These are phyloP conservation scores for Sordariomycetes sp. DNA, from an alignment of 2,329 filamentous ascomycete genomes.

Conservation along the genomic window DNA sequence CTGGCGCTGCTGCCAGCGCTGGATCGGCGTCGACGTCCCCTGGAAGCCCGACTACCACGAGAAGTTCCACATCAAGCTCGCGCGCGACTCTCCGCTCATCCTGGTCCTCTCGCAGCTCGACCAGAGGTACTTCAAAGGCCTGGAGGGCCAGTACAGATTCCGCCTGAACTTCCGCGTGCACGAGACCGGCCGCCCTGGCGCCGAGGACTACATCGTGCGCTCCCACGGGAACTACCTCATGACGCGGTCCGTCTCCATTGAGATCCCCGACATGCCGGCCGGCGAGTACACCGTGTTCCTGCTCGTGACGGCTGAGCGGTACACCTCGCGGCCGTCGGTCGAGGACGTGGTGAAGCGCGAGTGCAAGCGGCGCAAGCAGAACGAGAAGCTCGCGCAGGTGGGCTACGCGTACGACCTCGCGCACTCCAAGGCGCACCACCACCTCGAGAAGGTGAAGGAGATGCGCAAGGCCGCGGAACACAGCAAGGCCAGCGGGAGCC, in stretches of 20 bases:
- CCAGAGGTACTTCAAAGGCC: slow-evolving; percentile 48
- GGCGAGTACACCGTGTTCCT: slow-evolving; percentile 48
- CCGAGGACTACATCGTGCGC: slow-evolving; percentile 49
- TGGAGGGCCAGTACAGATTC: slow-evolving; percentile 47
- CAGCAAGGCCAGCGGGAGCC: slow-evolving; percentile 35
- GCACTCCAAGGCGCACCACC: slow-evolving; percentile 44
- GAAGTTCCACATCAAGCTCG: slow-evolving; percentile 48
- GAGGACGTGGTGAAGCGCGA: slow-evolving; percentile 47
- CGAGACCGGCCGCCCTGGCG: slow-evolving; percentile 26
- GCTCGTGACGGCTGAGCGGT: slow-evolving; percentile 39
- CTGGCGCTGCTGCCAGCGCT: slow-evolving; percentile 48
- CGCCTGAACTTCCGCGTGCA: slow-evolving; percentile 41
- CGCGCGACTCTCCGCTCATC: slow-evolving; percentile 45
- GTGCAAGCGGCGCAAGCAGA: slow-evolving; percentile 28
- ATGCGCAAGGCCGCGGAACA: slow-evolving; percentile 37
- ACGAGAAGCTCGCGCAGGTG: slow-evolving; percentile 48
- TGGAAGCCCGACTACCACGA: slow-evolving; percentile 53
- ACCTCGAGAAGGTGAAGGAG: slow-evolving; percentile 37
- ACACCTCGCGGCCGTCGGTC: slow-evolving; percentile 29
- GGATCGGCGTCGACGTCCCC: slow-evolving; percentile 51
- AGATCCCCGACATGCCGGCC: slow-evolving; percentile 42
- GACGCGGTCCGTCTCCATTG: slow-evolving; percentile 46
- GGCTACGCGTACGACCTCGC: slow-evolving; percentile 49
- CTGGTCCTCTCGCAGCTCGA: slow-evolving; percentile 53
- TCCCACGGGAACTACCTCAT: slow-evolving; percentile 49